Evolutionary conservation across 768 basidiomycete genomes (phyloP), one percentile per base, ranked within the genome.

Genomic region (Suillus tomentosus): DNA sequence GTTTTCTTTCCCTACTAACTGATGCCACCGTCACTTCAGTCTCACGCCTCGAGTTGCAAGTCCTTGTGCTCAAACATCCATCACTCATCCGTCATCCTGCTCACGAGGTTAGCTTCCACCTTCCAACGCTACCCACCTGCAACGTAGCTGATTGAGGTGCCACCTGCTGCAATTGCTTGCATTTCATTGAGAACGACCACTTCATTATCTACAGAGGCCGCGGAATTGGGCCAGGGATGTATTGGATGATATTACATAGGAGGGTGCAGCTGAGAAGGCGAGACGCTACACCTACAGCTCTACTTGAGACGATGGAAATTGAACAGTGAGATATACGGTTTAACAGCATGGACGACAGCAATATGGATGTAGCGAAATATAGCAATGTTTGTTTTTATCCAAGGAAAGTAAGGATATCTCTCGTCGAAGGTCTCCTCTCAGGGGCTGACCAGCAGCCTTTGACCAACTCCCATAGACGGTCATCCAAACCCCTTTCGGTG

Each of bases 391-490:
- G 36, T 15, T 42, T 27, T 51, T 43, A 50, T 34, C 22, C 72
- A 4, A 76, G 45, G 22, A 69, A 61, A 37, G 64, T 56, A 45
- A 70, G 68, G 9, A 84, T 68, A 40, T 80, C 67, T 36, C 72
- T 69, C 63, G 85, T 80, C 0, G 76, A 72, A 9, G 83, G 84
- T 47, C 84, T 73, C 22, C 69, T 68, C 27, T 70, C 71, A 7
- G 40, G 71, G 4, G 76, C 70, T 24, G 74, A 73, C 84, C 84
- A 85, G 64, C 83, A 84, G 19, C 60, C 66, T 34, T 74, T 65
- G 69, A 84, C 71, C 47, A 84, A 63, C 0, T n/a, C 57, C 84
- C 85, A 86, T 11, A 85, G 58, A 14, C 73, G 65, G 64, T 85
- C 79, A 56, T 82, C 73, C 5, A 85, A 73, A 1, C 84, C 84